Evolutionary conservation across 768 basidiomycete genomes (phyloP).

Genomic region (Tulasnella sp.): DNA sequence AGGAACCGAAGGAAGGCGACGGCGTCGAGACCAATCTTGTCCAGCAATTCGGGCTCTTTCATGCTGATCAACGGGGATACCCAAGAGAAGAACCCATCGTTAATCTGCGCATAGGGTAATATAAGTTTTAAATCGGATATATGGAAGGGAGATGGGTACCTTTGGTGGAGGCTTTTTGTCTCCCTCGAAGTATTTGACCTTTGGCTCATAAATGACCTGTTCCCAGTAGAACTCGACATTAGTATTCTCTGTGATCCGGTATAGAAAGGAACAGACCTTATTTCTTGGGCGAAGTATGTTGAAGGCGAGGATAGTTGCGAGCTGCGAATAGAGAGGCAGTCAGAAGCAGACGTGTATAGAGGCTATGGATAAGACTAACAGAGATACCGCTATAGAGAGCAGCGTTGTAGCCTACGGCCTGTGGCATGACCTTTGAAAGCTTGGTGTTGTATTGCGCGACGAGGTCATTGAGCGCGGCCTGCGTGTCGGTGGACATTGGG

Average conservation of each 20-base stretch:
- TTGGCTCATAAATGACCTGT: slow-evolving; percentile 85
- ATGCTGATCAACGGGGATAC: slow-evolving; percentile 72
- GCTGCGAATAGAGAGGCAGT: slow-evolving; percentile 14
- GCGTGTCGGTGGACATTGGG: slow-evolving; percentile 1
- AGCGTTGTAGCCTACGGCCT: slow-evolving; percentile 31
- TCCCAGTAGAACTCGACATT: background rate
- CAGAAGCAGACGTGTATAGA: slow-evolving; percentile 2
- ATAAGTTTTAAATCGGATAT: slow-evolving; percentile 14
- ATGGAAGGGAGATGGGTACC: slow-evolving; percentile 3
- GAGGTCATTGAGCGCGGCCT: slow-evolving; percentile 12
- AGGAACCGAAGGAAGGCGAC: slow-evolving; percentile 87
- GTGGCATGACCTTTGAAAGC: slow-evolving; percentile 26
- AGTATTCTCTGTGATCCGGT: background rate
- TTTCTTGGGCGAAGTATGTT: slow-evolving; percentile 82
- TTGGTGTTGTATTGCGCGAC: slow-evolving; percentile 25
- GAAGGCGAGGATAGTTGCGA: slow-evolving; percentile 40
- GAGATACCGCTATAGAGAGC: slow-evolving; percentile 30
- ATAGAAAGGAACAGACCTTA: slow-evolving; percentile 40
- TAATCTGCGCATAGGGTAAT: slow-evolving; percentile 44
- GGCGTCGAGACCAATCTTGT: slow-evolving; percentile 86
- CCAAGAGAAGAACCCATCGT: slow-evolving; percentile 81
- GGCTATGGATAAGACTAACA: slow-evolving; percentile 15
- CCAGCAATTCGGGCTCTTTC: slow-evolving; percentile 80
- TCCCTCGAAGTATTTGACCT: slow-evolving; percentile 75
- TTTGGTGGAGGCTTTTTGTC: slow-evolving; percentile 50